These are phyloP conservation scores for Podospora appendiculata DNA, from an alignment of 495 filamentous ascomycete species.

Conservation along the genomic window DNA sequence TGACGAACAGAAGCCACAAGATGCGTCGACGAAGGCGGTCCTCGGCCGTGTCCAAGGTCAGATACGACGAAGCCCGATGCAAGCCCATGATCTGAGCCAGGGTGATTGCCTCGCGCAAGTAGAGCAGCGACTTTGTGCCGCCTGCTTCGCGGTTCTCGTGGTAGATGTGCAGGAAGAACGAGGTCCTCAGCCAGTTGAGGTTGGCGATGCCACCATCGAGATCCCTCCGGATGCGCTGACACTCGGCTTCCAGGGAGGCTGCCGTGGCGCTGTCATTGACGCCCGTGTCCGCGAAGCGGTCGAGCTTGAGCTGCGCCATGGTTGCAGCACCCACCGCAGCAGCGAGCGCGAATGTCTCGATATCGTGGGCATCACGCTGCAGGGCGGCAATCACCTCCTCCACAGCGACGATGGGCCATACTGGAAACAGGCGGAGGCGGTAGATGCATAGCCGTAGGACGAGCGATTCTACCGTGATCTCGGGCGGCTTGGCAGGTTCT, in stretches of 20 bases:
- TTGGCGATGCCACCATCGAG: slow-evolving; percentile 14
- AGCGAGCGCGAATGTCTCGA: slow-evolving; percentile 34
- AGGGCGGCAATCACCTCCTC: slow-evolving; percentile 30
- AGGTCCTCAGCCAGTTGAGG: slow-evolving; percentile 23
- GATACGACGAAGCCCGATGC: slow-evolving; percentile 31
- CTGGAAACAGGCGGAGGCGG: slow-evolving; percentile 37
- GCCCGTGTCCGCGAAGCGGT: slow-evolving; percentile 17
- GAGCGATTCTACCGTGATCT: slow-evolving; percentile 15
- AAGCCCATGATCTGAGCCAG: slow-evolving; percentile 38
- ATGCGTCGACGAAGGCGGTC: slow-evolving; percentile 34
- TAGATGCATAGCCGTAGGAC: slow-evolving; percentile 28
- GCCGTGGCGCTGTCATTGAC: slow-evolving; percentile 18
- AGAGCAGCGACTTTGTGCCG: slow-evolving; percentile 30
- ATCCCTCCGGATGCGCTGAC: slow-evolving; percentile 6
- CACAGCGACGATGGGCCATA: slow-evolving; percentile 42
- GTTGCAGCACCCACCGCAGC: slow-evolving; percentile 37
- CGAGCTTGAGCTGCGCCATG: slow-evolving; percentile 36
- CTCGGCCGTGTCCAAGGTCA: slow-evolving; percentile 15
- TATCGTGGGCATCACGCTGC: slow-evolving; percentile 22
- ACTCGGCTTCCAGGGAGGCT: slow-evolving; percentile 16
- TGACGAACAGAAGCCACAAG: slow-evolving; percentile 39
- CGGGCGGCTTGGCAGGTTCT: neutral
- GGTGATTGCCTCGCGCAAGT: slow-evolving; percentile 38
- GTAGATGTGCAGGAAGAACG: slow-evolving; percentile 41
- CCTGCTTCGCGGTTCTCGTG: slow-evolving; percentile 37